Evolutionary conservation across 2,329 filamentous ascomycete genomes (phyloP).

Genomic region (Pleoardoris graminearum): DNA sequence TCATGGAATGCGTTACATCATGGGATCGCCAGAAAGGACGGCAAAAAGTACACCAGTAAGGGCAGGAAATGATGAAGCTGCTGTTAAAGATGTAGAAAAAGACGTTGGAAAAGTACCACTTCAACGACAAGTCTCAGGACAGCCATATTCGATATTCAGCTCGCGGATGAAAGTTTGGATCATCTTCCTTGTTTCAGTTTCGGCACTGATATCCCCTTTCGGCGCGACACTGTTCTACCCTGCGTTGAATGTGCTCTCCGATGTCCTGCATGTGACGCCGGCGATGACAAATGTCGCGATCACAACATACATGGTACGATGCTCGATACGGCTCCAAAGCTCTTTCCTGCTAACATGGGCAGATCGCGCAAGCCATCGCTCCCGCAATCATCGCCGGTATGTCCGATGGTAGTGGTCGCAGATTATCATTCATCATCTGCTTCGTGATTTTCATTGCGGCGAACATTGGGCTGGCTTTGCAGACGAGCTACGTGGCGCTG

Average conservation of each 20-base stretch:
- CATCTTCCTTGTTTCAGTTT: conserved; percentile 52
- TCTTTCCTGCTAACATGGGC: conserved; percentile 10
- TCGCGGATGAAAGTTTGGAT: conserved; percentile 51
- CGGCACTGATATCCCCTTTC: conserved; percentile 55
- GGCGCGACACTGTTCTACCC: conserved; percentile 46
- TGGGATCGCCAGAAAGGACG: not conserved
- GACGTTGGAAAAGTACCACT: conserved; percentile 12
- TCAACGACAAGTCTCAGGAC: conserved; percentile 28
- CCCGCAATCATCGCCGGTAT: conserved; percentile 58
- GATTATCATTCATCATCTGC: conserved; percentile 55
- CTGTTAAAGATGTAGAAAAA: conserved; percentile 22
- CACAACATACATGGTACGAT: conserved; percentile 52
- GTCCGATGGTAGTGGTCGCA: conserved; percentile 56
- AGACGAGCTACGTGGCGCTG: conserved; percentile 42
- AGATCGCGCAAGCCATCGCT: conserved; percentile 55
- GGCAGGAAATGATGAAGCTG: not conserved
- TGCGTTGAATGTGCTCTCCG: conserved; percentile 38
- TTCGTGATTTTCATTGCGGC: conserved; percentile 44
- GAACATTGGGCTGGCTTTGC: conserved; percentile 43
- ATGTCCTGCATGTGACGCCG: conserved; percentile 48
- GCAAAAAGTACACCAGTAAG: not conserved
- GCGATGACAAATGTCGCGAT: conserved; percentile 56
- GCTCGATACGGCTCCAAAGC: not conserved
- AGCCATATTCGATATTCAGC: conserved; percentile 37
- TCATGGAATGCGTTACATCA: not conserved